Evolutionary conservation across 2,329 filamentous ascomycete genomes (phyloP), one percentile per base, ranked within the genome.

Genomic region (Cladorrhinum sp.): DNA sequence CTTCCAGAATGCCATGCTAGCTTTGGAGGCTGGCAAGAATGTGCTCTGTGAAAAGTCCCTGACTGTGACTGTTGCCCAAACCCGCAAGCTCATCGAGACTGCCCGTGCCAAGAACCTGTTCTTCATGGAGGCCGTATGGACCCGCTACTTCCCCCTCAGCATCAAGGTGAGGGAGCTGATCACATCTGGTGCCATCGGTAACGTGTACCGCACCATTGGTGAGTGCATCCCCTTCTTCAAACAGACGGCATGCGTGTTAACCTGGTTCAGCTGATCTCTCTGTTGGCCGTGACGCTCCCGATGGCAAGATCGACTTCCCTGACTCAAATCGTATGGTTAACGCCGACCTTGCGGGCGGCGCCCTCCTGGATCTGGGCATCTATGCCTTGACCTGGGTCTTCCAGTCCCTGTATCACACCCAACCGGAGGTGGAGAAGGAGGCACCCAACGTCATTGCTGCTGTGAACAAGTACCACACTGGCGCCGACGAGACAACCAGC

Each of bases 1-100:
- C 78, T 96, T 93, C 78, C 91, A 96, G 74, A 93, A 96, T 76
- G 84, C 86, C 65, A 91, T 92, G 85, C 83, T 96, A n/a, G 89
- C 87, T 49, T 81, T 96, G 41, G 84, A 91, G 66, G 90, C 89
- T 7, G 90, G 91, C 69, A 96, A 96, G 81, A 83, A 93, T 69
- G 91, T 96, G 27, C 83, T 96, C 32, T 96, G 92, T 74, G 92
- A 96, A 76, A 96, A 96, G 80, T 85, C 92, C 0, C 88, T 96
- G 69, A 96, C 92, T 1, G 90, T 93, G 64, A 96, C 89, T 65
- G 91, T 89, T 2, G 80, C 85, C 9, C 92, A 96, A 76, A 80
- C 89, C 23, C 85, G 84, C 74, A 86, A 86, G 72, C 81, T 96
- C 24, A 83, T 88, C 55, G 85, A 88, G 64, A 87, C 84, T 62